Conservation (phyloP, 2,329 filamentous ascomycete genomes). For the Stylonectria norvegica region DNA sequence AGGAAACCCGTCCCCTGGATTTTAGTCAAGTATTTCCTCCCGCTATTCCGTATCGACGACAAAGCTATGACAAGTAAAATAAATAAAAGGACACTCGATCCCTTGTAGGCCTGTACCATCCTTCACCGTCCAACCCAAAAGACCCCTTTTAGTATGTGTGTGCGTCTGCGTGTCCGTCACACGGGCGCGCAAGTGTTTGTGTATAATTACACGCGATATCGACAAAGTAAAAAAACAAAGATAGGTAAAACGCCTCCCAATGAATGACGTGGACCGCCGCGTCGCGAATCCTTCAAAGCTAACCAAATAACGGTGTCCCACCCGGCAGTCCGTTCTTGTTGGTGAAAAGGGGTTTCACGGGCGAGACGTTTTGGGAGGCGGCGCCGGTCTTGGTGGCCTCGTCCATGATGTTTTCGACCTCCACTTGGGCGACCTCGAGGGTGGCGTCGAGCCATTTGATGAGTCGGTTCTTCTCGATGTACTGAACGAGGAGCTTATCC, state of each 20-base stretch:
- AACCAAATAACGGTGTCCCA: neutral
- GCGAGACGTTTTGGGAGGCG: neutral
- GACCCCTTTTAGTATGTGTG: neutral
- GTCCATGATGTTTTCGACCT: constrained; percentile 33
- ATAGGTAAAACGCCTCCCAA: neutral
- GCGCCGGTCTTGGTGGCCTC: constrained; percentile 23
- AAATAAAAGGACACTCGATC: too few species aligned
- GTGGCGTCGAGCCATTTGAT: constrained; percentile 59
- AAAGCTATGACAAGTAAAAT: too few species aligned
- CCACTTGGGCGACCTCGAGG: constrained; percentile 36
- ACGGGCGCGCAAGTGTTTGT: neutral
- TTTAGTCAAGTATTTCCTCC: neutral
- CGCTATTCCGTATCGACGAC: too few species aligned
- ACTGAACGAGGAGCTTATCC: constrained; percentile 61
- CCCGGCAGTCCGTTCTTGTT: neutral
- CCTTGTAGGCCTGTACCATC: too few species aligned
- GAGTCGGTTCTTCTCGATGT: constrained; percentile 65
- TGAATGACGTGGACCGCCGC: neutral
- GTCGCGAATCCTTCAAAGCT: neutral
- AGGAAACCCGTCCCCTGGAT: neutral
- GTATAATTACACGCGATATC: neutral
- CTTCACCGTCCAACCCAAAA: neutral
- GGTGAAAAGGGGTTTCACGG: neutral
- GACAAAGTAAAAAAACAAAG: neutral
- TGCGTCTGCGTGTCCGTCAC: neutral